phyloP scores from a whole-genome alignment of 495 filamentous ascomycete genomes.

The Recurvomyces mirabilis region DNA sequence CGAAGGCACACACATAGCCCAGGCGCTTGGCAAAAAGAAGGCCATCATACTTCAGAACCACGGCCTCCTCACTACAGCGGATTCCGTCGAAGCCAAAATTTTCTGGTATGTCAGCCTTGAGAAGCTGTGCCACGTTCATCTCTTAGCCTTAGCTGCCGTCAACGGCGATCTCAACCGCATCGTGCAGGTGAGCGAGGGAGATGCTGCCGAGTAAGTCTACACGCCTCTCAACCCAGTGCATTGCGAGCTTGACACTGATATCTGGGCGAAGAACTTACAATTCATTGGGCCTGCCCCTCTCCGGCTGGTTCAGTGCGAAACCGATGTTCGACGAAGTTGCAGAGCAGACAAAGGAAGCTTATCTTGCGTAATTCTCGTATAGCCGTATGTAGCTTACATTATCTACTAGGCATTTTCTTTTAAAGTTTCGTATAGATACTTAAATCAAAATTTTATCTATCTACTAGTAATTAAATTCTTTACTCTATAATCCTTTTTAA shows the following conservation, averaged over 20 bases:
- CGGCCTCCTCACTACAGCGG: not conserved
- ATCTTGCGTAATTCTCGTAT: no score
- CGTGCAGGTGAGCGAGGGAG: not conserved
- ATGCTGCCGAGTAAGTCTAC: conserved; percentile 1
- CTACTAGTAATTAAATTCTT: no score
- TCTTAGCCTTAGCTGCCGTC: conserved; percentile 1
- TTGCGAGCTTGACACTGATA: not conserved
- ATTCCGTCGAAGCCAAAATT: not conserved
- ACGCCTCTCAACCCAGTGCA: not conserved
- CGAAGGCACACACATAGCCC: not conserved
- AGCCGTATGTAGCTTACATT: no score
- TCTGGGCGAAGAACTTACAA: not conserved
- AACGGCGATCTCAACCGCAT: not conserved
- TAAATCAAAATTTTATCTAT: no score
- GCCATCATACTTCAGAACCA: conserved; percentile 3
- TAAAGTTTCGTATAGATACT: no score
- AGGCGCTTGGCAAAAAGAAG: not conserved
- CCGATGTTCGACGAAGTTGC: conserved; percentile 1
- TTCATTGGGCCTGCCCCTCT: not conserved
- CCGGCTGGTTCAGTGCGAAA: conserved; percentile 3
- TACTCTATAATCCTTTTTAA: no score
- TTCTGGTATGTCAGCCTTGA: conserved; percentile 10
- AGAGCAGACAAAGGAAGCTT: not conserved
- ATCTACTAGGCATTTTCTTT: no score
- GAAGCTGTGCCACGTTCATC: conserved; percentile 1